Evolutionary conservation across 768 basidiomycete genomes (phyloP).

Genomic region (Dacryopinax primogenitus): DNA sequence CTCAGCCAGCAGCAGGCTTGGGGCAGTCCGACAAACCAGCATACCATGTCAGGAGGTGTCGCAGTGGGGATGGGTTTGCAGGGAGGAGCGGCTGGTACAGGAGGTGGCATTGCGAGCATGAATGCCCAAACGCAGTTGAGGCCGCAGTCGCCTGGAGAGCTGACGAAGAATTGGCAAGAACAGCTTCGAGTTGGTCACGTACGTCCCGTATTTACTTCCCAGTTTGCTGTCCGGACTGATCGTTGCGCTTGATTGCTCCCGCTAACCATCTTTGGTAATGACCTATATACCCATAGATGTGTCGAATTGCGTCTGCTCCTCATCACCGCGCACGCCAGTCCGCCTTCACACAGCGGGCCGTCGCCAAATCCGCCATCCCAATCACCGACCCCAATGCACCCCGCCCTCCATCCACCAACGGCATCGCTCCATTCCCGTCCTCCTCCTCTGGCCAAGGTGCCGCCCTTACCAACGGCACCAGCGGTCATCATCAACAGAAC

Average conservation of each 20-base stretch:
- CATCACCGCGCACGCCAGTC: slow-evolving; percentile 94
- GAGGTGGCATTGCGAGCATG: slow-evolving; percentile 5
- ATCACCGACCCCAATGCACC: slow-evolving; percentile 75
- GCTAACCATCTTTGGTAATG: not conserved
- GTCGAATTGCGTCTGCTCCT: slow-evolving; percentile 71
- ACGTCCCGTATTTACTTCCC: not conserved
- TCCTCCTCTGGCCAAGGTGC: slow-evolving; percentile 18
- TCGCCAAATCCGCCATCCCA: slow-evolving; percentile 74
- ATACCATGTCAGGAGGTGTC: not conserved
- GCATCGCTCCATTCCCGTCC: slow-evolving; percentile 20
- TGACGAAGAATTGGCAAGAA: slow-evolving; percentile 9
- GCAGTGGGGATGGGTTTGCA: slow-evolving; percentile 1
- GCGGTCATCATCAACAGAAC: slow-evolving; percentile 21
- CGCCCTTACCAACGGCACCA: slow-evolving; percentile 21
- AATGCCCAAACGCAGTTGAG: not conserved
- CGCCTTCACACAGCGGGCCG: slow-evolving; percentile 80
- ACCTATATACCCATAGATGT: slow-evolving; percentile 39
- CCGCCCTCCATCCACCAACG: slow-evolving; percentile 19
- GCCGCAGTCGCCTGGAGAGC: not conserved
- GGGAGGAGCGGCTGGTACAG: not conserved
- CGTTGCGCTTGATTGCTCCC: slow-evolving; percentile 4
- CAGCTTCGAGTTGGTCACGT: slow-evolving; percentile 3
- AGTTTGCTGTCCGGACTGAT: not conserved
- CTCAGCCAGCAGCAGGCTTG: slow-evolving; percentile 4
- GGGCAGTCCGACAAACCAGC: slow-evolving; percentile 6